These are phyloP conservation scores for Vinca minor DNA, from an alignment of 257 asterid species.

Conservation along the genomic window DNA sequence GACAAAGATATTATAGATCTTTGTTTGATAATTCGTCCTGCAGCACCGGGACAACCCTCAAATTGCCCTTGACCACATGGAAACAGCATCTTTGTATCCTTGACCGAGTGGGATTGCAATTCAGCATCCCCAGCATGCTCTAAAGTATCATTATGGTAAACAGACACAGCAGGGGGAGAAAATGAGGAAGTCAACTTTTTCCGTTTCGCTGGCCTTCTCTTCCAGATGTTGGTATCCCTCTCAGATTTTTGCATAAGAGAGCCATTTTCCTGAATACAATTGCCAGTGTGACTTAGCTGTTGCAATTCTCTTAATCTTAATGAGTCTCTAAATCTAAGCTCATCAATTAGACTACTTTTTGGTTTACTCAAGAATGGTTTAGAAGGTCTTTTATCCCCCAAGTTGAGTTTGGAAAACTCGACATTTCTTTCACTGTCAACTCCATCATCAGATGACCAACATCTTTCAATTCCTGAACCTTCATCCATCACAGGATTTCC, in stretches of 20 bases:
- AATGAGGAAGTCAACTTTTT: constrained; percentile 31
- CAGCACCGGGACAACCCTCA: constrained; percentile 22
- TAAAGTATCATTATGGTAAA: constrained; percentile 15
- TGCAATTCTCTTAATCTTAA: constrained; percentile 24
- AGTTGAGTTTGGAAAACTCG: constrained; percentile 27
- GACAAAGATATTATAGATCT: constrained; percentile 6
- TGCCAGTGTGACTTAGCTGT: constrained; percentile 21
- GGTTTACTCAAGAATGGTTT: constrained; percentile 22
- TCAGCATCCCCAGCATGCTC: constrained; percentile 25
- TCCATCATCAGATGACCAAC: constrained; percentile 44
- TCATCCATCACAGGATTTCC: constrained; percentile 36
- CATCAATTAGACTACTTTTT: constrained; percentile 36
- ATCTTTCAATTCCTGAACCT: constrained; percentile 41
- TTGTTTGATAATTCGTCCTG: constrained; percentile 10
- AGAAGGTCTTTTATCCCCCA: constrained; percentile 25
- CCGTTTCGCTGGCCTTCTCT: constrained; percentile 33
- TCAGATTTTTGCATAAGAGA: constrained; percentile 21
- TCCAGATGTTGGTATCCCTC: constrained; percentile 24
- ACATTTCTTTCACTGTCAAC: constrained; percentile 32
- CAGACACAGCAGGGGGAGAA: constrained; percentile 25
- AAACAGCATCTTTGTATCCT: constrained; percentile 19
- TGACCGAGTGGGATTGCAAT: constrained; percentile 14
- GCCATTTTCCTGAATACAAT: constrained; percentile 27
- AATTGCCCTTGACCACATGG: constrained; percentile 24
- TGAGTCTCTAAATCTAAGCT: constrained; percentile 31